These are phyloP conservation scores for Pouteria glomerata DNA, from an alignment of 148 eudicot species.

Conservation along the genomic window DNA sequence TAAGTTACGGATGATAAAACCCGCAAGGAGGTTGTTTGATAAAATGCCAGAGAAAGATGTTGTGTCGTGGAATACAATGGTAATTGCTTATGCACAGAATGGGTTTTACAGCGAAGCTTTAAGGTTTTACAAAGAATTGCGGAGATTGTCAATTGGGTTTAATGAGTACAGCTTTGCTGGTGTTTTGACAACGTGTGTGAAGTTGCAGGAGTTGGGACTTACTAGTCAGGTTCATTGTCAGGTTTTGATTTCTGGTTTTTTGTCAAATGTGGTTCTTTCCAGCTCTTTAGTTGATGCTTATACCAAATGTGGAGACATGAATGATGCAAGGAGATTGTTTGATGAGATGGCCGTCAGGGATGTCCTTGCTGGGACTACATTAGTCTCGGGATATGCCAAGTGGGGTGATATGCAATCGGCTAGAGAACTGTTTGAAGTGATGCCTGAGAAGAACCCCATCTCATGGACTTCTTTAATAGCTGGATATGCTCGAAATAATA, in stretches of 20 bases:
- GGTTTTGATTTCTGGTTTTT: slow-evolving; percentile 52
- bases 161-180: slow-evolving; percentile 79
- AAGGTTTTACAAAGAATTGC: slow-evolving; percentile 47
- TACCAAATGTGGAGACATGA: slow-evolving; percentile 54
- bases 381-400: slow-evolving; percentile 72
- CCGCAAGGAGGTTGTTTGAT: slow-evolving; percentile 58
- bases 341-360: slow-evolving; percentile 66
- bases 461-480: slow-evolving; percentile 79
- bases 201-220: slow-evolving; percentile 45
- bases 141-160: slow-evolving; percentile 33
- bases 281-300: slow-evolving; percentile 80
- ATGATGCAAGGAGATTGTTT: slow-evolving; percentile 62
- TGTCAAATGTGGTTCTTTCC: slow-evolving; percentile 51
- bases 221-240: slow-evolving; percentile 70
- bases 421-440: slow-evolving; percentile 47
- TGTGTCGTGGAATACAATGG: slow-evolving; percentile 84
- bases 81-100: slow-evolving; percentile 54
- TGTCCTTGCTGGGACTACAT: slow-evolving; percentile 70
- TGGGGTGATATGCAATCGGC: slow-evolving; percentile 78
- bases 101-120: slow-evolving; percentile 45
- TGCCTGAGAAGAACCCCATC: slow-evolving; percentile 67
- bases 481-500: slow-evolving; percentile 60
- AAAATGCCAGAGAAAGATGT: slow-evolving; percentile 57
- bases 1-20: slow-evolving; percentile 50
- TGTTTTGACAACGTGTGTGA: slow-evolving; percentile 57